Conservation (phyloP, 2,329 filamentous ascomycete species). For the Claviceps sp. region DNA sequence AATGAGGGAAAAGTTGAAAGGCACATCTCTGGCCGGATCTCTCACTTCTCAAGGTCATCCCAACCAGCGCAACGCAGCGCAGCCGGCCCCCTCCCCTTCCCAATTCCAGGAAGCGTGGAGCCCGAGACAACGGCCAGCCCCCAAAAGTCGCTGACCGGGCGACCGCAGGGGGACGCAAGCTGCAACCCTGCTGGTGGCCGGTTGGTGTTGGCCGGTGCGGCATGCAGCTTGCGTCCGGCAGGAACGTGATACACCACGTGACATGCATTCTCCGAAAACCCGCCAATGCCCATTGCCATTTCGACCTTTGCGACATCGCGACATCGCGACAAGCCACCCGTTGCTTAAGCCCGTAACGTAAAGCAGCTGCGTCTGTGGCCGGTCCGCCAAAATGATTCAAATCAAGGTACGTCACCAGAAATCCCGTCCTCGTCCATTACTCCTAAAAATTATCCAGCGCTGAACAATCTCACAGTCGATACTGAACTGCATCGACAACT, state of each 20-base stretch:
- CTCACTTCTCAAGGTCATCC: background rate
- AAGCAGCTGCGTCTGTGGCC: conserved; percentile 7
- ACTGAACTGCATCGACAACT: conserved; percentile 99
- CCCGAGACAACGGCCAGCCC: conserved; percentile 8
- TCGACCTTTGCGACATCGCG: too few species aligned
- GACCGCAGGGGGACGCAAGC: conserved; percentile 9
- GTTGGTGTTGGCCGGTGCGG: too few species aligned
- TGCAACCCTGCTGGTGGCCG: background rate
- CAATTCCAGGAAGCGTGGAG: background rate
- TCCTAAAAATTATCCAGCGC: background rate
- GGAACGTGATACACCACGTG: conserved; percentile 4
- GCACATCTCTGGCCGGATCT: conserved; percentile 1
- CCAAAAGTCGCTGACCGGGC: conserved; percentile 16
- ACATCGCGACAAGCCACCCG: background rate
- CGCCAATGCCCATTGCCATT: background rate
- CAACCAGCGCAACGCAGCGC: background rate
- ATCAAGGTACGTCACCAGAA: conserved; percentile 47
- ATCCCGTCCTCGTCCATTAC: background rate
- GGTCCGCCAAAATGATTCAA: conserved; percentile 64
- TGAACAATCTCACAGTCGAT: conserved; percentile 52
- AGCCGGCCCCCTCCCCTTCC: background rate
- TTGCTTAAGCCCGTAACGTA: background rate
- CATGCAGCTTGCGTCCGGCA: background rate
- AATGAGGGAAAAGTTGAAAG: background rate
- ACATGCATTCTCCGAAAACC: background rate